These are phyloP conservation scores for Populus hybrid DNA, from an alignment of 441 rosid genomes.

Conservation along the genomic window DNA sequence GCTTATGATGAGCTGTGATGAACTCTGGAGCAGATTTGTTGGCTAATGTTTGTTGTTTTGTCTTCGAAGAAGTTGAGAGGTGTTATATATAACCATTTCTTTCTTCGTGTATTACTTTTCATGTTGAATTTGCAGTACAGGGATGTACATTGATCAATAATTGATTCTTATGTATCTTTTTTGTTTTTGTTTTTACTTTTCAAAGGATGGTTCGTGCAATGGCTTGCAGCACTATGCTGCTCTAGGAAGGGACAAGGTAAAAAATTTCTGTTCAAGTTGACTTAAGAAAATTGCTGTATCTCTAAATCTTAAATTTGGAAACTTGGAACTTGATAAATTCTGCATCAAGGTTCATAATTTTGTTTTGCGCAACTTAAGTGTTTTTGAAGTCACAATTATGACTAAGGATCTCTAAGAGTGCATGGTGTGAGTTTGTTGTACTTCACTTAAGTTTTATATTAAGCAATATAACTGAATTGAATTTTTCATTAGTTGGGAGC, in stretches of 20 bases:
- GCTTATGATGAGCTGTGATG: background rate
- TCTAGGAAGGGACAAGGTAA: constrained; percentile 95
- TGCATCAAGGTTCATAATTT: background rate
- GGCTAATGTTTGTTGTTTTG: background rate
- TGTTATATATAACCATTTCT: background rate
- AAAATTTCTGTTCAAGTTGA: constrained; percentile 10
- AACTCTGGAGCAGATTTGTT: background rate
- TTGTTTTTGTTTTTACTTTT: constrained; percentile 21
- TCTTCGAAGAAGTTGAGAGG: constrained; percentile 1
- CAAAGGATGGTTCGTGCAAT: constrained; percentile 98
- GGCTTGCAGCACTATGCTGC: constrained; percentile 99
- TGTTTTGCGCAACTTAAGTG: background rate
- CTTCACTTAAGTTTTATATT: background rate
- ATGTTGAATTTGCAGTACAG: constrained; percentile 3
- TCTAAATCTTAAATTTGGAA: background rate
- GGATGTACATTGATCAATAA: background rate
- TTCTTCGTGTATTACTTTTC: background rate
- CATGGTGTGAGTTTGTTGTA: background rate
- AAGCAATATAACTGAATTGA: constrained; percentile 16
- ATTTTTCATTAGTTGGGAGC: constrained; percentile 74
- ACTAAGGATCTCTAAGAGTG: background rate
- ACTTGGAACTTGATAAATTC: background rate
- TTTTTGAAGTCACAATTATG: constrained; percentile 8
- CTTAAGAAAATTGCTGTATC: constrained; percentile 1
- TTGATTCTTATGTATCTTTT: background rate